Evolutionary conservation across 257 asterid genomes (phyloP), one percentile per base, ranked within the genome.

Genomic region (Scutellaria minor): DNA sequence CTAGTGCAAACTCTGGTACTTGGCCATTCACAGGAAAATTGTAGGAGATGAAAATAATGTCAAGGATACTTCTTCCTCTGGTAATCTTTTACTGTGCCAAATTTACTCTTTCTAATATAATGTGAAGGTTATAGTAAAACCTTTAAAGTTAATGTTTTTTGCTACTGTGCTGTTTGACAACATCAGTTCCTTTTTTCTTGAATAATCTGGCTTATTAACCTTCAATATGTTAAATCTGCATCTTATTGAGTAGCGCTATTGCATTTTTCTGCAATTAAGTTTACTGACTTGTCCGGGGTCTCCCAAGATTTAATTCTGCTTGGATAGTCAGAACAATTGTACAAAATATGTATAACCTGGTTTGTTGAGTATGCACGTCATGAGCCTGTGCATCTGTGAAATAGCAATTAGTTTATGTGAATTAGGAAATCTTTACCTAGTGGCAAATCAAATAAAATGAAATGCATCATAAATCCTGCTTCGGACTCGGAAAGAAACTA

Each of bases 21-120:
- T 82, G 90, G 90, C 83, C 75, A 70, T 81, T 84, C 56, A 75
- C 83, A 6, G 88, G 80, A 61, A 79, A 87, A 75, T 55, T 83
- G 72, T 82, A 83, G 86, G 71, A 77, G 85, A 68, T 58, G 81
- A 70, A 70, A 52, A 56, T 20, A 56, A 48, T 63, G 47, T 64
- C 68, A 31, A 42, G 39, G 71, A 35, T 45, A 31, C 51, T 48
- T 48, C n/a, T 68, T 59, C 64, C 64, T 66, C 69, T 71, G 83
- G 89, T 82, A 72, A 74, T 18, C 35, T 72, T 74, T 65, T 24
- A 51, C 68, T 37, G 13, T 44, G 5, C 47, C 68, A 47, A 40
- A 67, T 56, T 53, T 68, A 27, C 60, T 15, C 51, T 9, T 61
- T 53, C 35, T 22, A 15, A 52, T 73, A 66, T 31, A 45, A 35